phyloP scores from a whole-genome alignment of 129 eudicot genomes.

The Scalesia atractyloides region DNA sequence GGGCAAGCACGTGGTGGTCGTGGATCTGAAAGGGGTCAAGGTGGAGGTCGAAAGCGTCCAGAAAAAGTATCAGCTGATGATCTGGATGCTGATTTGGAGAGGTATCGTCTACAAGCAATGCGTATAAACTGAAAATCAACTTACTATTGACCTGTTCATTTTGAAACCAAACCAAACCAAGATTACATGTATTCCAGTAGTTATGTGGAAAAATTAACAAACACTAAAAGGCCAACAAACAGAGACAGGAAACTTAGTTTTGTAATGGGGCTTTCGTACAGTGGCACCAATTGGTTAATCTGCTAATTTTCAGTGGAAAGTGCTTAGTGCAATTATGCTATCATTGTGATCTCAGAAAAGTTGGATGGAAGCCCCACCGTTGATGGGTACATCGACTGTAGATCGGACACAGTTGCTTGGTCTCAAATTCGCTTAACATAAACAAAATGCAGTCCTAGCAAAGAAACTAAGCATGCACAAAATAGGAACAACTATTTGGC shows the following conservation, averaged over 20 bases:
- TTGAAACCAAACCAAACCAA: conserved; percentile 16
- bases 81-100: conserved; percentile 63
- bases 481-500: too few relatives aligned
- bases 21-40: conserved; percentile 25
- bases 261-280: conserved; percentile 14
- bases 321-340: neutral
- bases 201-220: conserved; percentile 7
- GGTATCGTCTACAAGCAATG: conserved; percentile 46
- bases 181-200: conserved; percentile 18
- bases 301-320: neutral
- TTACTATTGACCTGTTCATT: neutral
- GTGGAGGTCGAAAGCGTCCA: conserved; percentile 1
- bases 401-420: too few relatives aligned
- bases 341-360: neutral
- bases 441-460: too few relatives aligned
- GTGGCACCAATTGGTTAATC: conserved; percentile 6
- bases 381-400: too few relatives aligned
- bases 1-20: too few relatives aligned
- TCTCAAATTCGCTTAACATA: too few relatives aligned
- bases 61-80: conserved; percentile 45
- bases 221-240: neutral
- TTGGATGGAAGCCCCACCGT: too few relatives aligned
- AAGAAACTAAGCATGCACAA: too few relatives aligned
- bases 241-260: conserved; percentile 12
- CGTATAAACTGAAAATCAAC: conserved; percentile 31